These are phyloP conservation scores for Candida sithepensis DNA, from an alignment of 805 yeast genomes.

Conservation along the genomic window DNA sequence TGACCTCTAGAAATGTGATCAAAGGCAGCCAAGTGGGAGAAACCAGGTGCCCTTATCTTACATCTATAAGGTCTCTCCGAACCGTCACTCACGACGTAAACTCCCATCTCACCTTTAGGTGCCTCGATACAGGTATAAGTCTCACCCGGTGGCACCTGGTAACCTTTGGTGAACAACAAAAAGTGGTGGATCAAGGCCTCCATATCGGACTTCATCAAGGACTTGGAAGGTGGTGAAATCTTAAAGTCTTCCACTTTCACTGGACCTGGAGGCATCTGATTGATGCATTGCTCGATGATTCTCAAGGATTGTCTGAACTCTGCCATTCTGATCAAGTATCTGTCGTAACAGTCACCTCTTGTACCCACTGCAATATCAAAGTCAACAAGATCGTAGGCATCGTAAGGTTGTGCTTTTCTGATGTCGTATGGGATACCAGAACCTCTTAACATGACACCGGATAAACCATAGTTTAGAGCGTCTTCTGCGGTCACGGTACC, in stretches of 20 bases:
- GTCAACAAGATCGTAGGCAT: conserved; percentile 82
- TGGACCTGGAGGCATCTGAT: conserved; percentile 90
- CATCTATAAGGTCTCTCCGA: conserved; percentile 88
- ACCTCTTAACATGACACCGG: conserved; percentile 90
- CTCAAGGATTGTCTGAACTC: conserved; percentile 89
- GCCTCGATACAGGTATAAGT: conserved; percentile 91
- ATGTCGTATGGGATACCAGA: conserved; percentile 86
- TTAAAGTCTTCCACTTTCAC: conserved; percentile 88
- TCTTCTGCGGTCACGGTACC: conserved; percentile 84
- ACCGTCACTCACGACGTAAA: conserved; percentile 84
- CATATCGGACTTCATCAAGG: conserved; percentile 87
- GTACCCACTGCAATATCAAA: conserved; percentile 84
- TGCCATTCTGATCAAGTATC: conserved; percentile 84
- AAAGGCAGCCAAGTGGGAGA: conserved; percentile 84
- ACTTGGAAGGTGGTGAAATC: conserved; percentile 77
- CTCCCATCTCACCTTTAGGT: conserved; percentile 95
- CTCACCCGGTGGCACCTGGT: conserved; percentile 85
- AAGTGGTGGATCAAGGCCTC: conserved; percentile 89
- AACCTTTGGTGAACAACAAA: conserved; percentile 83
- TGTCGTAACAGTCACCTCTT: conserved; percentile 89
- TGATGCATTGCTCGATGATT: conserved; percentile 85
- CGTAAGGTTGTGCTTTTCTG: conserved; percentile 84
- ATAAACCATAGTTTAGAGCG: conserved; percentile 73
- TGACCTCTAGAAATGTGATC: conserved; percentile 85
- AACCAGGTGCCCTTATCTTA: conserved; percentile 93